Evolutionary conservation across 169 alveolate genomes (phyloP), one percentile per base, ranked within the genome.

Genomic region (Cyclospora cayetanensis): DNA sequence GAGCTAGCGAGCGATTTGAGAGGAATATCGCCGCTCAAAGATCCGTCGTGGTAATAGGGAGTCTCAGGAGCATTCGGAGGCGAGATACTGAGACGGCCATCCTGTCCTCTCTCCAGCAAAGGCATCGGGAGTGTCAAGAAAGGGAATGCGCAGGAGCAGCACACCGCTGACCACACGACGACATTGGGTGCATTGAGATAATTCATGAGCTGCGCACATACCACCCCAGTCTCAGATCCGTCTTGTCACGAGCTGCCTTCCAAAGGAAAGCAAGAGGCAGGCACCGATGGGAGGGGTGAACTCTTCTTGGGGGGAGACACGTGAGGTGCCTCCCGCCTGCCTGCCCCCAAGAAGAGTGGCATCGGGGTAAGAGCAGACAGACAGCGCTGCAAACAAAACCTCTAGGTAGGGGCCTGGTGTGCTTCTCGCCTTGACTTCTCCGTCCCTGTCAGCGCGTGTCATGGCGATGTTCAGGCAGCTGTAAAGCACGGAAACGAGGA

Each of bases 181-280:
- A 95, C 95, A 92, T 95, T 94, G 18, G 97, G 97, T 29, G 97
- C 93, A 29, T 94, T 95, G 84, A 91, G 92, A 90, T 95, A 95
- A 90, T 95, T 95, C 77, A 95, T 52, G 25, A 95, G 96, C 43
- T 93, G 82, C 72, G 92, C 93, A 1, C 95, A 94, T 4, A 50
- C 15, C 50, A 34, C 80, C 4, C 37, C n/a, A n/a, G n/a, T n/a
- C n/a, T n/a, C n/a, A n/a, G n/a, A n/a, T n/a, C n/a, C n/a, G n/a
- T n/a, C n/a, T n/a, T n/a, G n/a, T n/a, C n/a, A n/a, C n/a, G n/a
- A n/a, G n/a, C n/a, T n/a, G n/a, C n/a, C n/a, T n/a, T n/a, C n/a
- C n/a, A n/a, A n/a, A n/a, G n/a, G n/a, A n/a, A n/a, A n/a, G n/a
- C n/a, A n/a, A n/a, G n/a, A n/a, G n/a, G n/a, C n/a, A n/a, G n/a